These are phyloP conservation scores for Microstegium vimineum DNA, from an alignment of 176 grass and related monocot genomes.

Conservation along the genomic window DNA sequence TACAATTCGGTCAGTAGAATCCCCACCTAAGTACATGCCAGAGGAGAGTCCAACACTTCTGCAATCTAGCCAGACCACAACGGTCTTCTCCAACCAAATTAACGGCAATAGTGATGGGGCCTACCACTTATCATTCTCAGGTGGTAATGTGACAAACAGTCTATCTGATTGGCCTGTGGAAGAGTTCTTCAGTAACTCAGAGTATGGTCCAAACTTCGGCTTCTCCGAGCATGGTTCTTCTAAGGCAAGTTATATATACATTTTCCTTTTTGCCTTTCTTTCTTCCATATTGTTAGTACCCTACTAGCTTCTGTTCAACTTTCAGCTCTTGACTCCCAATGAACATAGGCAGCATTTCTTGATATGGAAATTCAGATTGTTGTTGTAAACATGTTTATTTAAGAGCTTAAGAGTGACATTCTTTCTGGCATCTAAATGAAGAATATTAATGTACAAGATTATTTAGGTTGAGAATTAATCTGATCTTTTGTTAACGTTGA, in stretches of 20 bases:
- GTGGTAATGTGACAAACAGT: constrained; percentile 34
- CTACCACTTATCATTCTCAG: constrained; percentile 38
- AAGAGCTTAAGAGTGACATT: not conserved
- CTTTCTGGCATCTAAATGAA: not conserved
- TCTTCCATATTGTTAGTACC: not conserved
- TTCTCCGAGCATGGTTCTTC: constrained; percentile 55
- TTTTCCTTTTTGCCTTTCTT: not conserved
- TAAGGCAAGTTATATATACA: constrained; percentile 41
- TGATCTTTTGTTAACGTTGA: not conserved
- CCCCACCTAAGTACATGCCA: constrained; percentile 15
- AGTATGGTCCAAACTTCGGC: constrained; percentile 51
- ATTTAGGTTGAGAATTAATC: not conserved
- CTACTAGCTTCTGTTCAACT: not conserved
- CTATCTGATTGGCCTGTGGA: constrained; percentile 62
- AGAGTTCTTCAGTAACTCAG: constrained; percentile 47
- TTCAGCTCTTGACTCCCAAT: not conserved
- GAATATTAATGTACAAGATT: not conserved
- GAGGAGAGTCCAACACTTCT: constrained; percentile 20
- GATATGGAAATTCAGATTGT: not conserved
- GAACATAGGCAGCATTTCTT: not conserved
- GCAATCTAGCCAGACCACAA: constrained; percentile 30
- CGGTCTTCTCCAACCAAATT: constrained; percentile 39
- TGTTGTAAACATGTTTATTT: constrained; percentile 5
- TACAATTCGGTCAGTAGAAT: constrained; percentile 12
- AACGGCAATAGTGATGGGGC: constrained; percentile 14